Conservation (phyloP, 192 early-diverging fungal species). For the Mortierella claussenii region DNA sequence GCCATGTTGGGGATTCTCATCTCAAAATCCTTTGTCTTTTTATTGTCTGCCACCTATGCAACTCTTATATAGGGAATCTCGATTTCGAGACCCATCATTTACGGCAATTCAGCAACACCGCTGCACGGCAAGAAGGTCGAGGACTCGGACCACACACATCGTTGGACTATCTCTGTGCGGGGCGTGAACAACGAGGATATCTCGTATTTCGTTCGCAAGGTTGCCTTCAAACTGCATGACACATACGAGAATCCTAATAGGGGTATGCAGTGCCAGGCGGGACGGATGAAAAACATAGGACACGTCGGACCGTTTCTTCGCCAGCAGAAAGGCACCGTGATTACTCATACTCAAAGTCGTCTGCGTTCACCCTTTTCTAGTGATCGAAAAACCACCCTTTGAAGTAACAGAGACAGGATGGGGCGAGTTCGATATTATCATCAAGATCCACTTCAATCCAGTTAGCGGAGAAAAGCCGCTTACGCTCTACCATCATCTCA, state of each 20-base stretch:
- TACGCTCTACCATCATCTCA: conserved; percentile 88
- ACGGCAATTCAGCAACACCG: conserved; percentile 85
- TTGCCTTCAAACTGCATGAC: conserved; percentile 96
- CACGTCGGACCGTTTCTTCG: too few species aligned
- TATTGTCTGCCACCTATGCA: too few species aligned
- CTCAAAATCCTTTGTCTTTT: too few species aligned
- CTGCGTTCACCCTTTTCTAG: conserved; percentile 45
- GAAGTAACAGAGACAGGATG: conserved; percentile 97
- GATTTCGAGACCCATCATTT: conserved; percentile 83
- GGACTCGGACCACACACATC: conserved; percentile 93
- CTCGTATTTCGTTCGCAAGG: conserved; percentile 86
- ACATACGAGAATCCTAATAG: conserved; percentile 81
- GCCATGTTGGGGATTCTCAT: too few species aligned
- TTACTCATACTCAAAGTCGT: neutral
- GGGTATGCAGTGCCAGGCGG: conserved; percentile 56
- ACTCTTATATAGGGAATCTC: conserved; percentile 72
- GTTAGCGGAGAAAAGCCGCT: conserved; percentile 82
- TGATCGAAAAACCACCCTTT: conserved; percentile 85
- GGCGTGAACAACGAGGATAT: conserved; percentile 91
- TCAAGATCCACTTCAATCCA: conserved; percentile 89
- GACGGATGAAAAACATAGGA: neutral
- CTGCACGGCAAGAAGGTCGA: conserved; percentile 69
- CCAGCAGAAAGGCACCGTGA: too few species aligned
- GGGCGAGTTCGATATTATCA: conserved; percentile 98
- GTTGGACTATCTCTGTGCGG: conserved; percentile 92